Evolutionary conservation across 2,329 filamentous ascomycete genomes (phyloP).

Genomic region (Trichophyton mentagrophytes): DNA sequence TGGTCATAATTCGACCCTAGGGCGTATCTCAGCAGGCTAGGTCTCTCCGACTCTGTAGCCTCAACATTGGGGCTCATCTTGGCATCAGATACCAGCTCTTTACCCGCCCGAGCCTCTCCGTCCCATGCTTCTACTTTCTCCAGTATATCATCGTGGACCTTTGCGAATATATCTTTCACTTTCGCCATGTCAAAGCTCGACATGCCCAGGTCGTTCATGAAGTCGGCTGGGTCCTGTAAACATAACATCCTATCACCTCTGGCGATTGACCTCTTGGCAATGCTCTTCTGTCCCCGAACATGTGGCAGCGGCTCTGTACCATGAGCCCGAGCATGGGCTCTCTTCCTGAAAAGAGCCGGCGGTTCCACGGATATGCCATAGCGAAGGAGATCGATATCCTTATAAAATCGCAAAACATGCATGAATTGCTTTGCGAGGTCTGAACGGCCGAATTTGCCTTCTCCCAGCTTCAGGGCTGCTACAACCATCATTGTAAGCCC

Average conservation of each 20-base stretch:
- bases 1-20: conserved; percentile 13
- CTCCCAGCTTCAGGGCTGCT: conserved; percentile 38
- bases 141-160: conserved; percentile 19
- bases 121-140: conserved; percentile 17
- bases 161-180: conserved; percentile 33
- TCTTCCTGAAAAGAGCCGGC: conserved; percentile 32
- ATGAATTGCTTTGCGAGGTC: conserved; percentile 34
- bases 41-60: not conserved
- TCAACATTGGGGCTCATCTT: not conserved
- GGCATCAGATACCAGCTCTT: not conserved
- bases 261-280: conserved; percentile 25
- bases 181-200: conserved; percentile 39
- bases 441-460: conserved; percentile 20
- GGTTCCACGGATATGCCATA: conserved; percentile 41
- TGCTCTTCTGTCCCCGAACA: conserved; percentile 28
- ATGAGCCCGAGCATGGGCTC: not conserved
- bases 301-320: not conserved
- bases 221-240: conserved; percentile 48
- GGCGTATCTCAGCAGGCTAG: conserved; percentile 9
- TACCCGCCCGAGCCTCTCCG: not conserved
- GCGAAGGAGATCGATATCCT: conserved; percentile 32
- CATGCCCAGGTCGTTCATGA: conserved; percentile 44
- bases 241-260: conserved; percentile 33
- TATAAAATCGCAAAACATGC: conserved; percentile 40
- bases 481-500: conserved; percentile 46